phyloP scores from a whole-genome alignment of 78 protist species.

The Dictyostelium intermedium region DNA sequence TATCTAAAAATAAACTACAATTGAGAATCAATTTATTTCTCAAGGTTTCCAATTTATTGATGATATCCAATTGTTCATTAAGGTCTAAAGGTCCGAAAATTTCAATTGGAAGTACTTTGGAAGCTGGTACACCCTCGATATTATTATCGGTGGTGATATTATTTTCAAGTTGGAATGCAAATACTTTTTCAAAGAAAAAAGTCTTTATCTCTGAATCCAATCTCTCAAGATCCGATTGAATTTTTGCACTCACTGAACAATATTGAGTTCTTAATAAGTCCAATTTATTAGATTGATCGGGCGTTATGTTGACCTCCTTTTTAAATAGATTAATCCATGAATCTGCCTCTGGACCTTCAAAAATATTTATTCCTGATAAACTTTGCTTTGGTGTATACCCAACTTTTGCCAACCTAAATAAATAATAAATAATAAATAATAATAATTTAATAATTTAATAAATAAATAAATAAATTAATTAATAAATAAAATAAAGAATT shows the following conservation, averaged over 20 bases:
- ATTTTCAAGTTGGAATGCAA: neutral
- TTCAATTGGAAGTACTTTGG: neutral
- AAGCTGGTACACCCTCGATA: neutral
- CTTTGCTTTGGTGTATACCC: conserved; percentile 20
- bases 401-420: conserved; percentile 4
- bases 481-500: too few species aligned
- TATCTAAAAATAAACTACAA: neutral
- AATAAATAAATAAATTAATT: too few species aligned
- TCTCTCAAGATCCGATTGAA: neutral
- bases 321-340: neutral
- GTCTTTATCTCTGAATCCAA: neutral
- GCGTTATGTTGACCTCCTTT: neutral
- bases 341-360: neutral
- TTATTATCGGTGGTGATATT: neutral
- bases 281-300: neutral
- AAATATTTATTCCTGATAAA: neutral
- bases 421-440: too few species aligned
- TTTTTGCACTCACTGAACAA: neutral
- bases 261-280: neutral
- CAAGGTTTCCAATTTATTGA: neutral
- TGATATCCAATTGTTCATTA: neutral
- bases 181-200: neutral
- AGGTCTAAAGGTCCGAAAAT: neutral
- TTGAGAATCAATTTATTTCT: neutral
- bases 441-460: too few species aligned